A percentile compares a stretch with the other conserved stretches of the same genome.
Conservation (phyloP, 345 rosid species). For the Rhizophora apiculata region DNA sequence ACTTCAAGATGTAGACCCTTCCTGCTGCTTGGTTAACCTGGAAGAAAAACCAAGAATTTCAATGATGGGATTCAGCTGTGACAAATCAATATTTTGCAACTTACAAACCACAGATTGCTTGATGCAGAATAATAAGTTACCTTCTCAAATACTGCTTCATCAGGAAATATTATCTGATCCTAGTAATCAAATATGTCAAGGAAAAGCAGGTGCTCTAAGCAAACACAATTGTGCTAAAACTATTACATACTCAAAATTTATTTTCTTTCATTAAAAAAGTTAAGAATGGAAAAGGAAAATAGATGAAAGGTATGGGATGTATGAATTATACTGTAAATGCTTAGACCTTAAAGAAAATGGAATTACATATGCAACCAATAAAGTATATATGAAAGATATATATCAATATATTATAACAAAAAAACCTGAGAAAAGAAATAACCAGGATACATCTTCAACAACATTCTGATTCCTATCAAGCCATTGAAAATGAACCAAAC, state of each 20-base stretch:
- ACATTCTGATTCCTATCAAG: slow-evolving; percentile 64
- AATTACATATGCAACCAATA: not conserved
- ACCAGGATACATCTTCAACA: slow-evolving; percentile 84
- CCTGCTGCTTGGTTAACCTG: slow-evolving; percentile 88
- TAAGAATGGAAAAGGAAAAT: not conserved
- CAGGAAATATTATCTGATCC: slow-evolving; percentile 94
- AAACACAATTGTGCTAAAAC: not conserved
- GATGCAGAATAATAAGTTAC: slow-evolving; percentile 29
- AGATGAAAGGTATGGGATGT: not conserved
- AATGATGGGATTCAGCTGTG: not conserved
- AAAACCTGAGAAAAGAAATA: not conserved
- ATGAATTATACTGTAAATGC: not conserved
- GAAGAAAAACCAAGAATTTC: slow-evolving; percentile 9
- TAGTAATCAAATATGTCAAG: slow-evolving; percentile 50
- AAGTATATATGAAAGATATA: not conserved
- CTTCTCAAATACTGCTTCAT: slow-evolving; percentile 95
- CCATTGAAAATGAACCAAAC: slow-evolving; percentile 90
- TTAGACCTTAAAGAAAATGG: not conserved
- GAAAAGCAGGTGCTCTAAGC: slow-evolving; percentile 16
- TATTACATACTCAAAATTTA: not conserved
- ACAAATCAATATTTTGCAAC: not conserved
- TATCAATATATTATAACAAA: not conserved
- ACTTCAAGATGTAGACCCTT: slow-evolving; percentile 86
- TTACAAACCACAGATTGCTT: not conserved
- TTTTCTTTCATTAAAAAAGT: not conserved